Evolutionary conservation across 805 yeast species (phyloP).

Genomic region (Wickerhamomyces kurtzmanii): DNA sequence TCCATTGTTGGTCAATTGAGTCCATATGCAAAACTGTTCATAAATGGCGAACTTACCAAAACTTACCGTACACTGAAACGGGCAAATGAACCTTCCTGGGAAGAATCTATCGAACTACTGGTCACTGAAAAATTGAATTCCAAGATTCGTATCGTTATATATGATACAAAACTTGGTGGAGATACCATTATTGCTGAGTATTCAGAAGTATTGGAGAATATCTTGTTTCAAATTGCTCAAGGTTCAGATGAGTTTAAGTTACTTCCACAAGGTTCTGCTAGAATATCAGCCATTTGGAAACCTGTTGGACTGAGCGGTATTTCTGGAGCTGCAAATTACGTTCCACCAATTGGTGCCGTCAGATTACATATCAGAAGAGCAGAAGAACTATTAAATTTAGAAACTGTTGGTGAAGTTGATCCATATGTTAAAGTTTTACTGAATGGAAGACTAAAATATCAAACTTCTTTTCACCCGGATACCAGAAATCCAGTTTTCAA

Average conservation of each 20-base stretch:
- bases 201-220: constrained; percentile 30
- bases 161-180: constrained; percentile 41
- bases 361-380: constrained; percentile 51
- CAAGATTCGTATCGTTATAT: constrained; percentile 43
- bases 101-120: constrained; percentile 50
- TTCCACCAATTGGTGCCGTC: constrained; percentile 59
- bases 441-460: constrained; percentile 47
- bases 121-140: constrained; percentile 52
- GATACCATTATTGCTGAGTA: constrained; percentile 44
- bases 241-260: constrained; percentile 42
- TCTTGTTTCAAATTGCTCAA: constrained; percentile 32
- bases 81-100: constrained; percentile 69
- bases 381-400: constrained; percentile 41
- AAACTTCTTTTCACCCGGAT: constrained; percentile 43
- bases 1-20: constrained; percentile 36
- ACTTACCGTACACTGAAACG: constrained; percentile 52
- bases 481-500: constrained; percentile 50
- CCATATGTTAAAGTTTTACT: constrained; percentile 57
- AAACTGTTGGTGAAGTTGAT: constrained; percentile 64
- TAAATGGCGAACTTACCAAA: constrained; percentile 47
- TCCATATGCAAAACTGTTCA: constrained; percentile 59
- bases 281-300: constrained; percentile 58
- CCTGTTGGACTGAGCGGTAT: constrained; percentile 50
- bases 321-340: constrained; percentile 30
- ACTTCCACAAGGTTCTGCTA: constrained; percentile 43